These are phyloP conservation scores for Cryptosporidium tyzzeri DNA, from an alignment of 169 alveolate genomes.

Conservation along the genomic window DNA sequence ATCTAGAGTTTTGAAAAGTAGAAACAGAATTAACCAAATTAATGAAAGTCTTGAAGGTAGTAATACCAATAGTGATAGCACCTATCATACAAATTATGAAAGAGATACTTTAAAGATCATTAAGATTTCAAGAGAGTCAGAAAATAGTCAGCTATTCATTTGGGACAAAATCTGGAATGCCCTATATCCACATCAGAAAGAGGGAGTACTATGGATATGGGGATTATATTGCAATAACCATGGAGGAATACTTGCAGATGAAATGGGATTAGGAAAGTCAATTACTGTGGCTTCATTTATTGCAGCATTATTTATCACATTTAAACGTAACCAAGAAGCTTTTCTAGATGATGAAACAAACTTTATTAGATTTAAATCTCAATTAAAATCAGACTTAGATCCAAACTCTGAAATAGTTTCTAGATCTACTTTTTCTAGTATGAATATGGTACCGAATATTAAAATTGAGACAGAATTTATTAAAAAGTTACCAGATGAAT, in stretches of 20 bases:
- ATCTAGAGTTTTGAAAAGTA: constrained; percentile 4
- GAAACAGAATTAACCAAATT: not conserved
- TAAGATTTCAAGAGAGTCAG: constrained; percentile 1
- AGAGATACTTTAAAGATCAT: not conserved
- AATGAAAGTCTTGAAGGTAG: not conserved
- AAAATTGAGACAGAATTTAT: constrained; percentile 35
- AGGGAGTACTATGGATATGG: constrained; percentile 78
- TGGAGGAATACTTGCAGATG: constrained; percentile 84
- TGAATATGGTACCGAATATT: constrained; percentile 71
- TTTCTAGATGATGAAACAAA: not conserved
- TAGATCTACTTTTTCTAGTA: constrained; percentile 65
- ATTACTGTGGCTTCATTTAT: constrained; percentile 74
- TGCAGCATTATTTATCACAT: constrained; percentile 59
- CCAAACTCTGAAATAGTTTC: not conserved
- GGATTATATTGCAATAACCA: constrained; percentile 78
- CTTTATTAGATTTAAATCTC: not conserved
- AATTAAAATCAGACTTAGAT: not conserved
- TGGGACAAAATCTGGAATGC: constrained; percentile 63
- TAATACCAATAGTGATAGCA: not conserved
- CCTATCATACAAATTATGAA: not conserved
- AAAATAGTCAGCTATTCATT: constrained; percentile 24
- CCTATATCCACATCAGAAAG: constrained; percentile 73
- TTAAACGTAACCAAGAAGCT: not conserved
- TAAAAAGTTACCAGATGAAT: not conserved
- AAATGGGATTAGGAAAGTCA: constrained; percentile 85